These are phyloP conservation scores for Hypoxylon lienhwacheense DNA, from an alignment of 495 filamentous ascomycete genomes.

Conservation along the genomic window DNA sequence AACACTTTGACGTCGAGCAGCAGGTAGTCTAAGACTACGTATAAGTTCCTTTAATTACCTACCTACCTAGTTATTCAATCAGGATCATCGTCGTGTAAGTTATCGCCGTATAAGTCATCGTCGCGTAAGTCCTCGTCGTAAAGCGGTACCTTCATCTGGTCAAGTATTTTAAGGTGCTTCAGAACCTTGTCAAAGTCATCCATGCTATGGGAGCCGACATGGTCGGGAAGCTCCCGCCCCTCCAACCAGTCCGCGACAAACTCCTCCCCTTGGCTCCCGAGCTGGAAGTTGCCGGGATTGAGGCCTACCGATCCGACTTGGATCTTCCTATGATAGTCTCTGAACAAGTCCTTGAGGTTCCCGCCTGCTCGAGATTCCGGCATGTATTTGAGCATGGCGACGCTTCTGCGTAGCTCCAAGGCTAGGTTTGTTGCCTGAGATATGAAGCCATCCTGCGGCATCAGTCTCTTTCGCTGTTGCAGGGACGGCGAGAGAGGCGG, in stretches of 20 bases:
- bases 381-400: constrained; percentile 41
- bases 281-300: not conserved
- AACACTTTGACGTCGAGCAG: too few relatives aligned
- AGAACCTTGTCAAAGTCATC: too few relatives aligned
- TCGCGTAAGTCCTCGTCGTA: too few relatives aligned
- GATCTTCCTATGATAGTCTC: constrained; percentile 24
- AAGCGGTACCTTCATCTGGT: too few relatives aligned
- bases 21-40: too few relatives aligned
- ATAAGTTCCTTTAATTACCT: too few relatives aligned
- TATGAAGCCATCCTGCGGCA: constrained; percentile 38
- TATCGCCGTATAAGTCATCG: too few relatives aligned
- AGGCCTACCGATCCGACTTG: constrained; percentile 20
- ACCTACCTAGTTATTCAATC: too few relatives aligned
- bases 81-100: too few relatives aligned
- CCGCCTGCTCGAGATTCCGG: constrained; percentile 34
- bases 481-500: constrained; percentile 8
- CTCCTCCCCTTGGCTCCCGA: constrained; percentile 10
- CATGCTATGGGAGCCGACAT: too few relatives aligned
- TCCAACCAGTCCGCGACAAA: constrained; percentile 28
- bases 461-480: not conserved
- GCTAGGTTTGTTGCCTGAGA: constrained; percentile 44
- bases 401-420: constrained; percentile 41
- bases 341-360: constrained; percentile 19
- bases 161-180: too few relatives aligned
- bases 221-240: constrained; percentile 8